These are phyloP conservation scores for Epichloe baconii DNA, from an alignment of 2,329 filamentous ascomycete species.

Conservation along the genomic window DNA sequence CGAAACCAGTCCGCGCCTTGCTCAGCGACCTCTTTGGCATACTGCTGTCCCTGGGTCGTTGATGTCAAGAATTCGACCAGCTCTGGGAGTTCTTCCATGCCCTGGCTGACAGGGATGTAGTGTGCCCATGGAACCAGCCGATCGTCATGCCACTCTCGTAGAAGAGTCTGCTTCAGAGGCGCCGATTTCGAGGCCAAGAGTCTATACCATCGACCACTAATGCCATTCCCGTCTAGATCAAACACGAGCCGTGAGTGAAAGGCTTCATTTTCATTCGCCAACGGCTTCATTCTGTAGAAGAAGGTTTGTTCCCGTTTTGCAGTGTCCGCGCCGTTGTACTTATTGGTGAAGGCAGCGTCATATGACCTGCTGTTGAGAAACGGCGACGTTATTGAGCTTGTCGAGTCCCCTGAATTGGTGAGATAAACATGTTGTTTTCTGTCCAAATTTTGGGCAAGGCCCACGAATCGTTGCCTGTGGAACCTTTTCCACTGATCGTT, in stretches of 20 bases:
- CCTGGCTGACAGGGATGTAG: slow-evolving; percentile 38
- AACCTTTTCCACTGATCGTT: slow-evolving; percentile 25
- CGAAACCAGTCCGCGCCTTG: slow-evolving; percentile 40
- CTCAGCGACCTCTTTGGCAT: slow-evolving; percentile 38
- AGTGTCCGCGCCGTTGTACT: slow-evolving; percentile 31
- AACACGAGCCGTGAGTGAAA: slow-evolving; percentile 27
- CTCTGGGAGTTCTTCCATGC: slow-evolving; percentile 38
- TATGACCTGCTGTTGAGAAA: slow-evolving; percentile 21
- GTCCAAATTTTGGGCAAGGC: slow-evolving; percentile 21
- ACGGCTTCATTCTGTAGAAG: slow-evolving; percentile 18
- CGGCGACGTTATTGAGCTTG: slow-evolving; percentile 6
- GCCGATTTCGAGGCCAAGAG: slow-evolving; percentile 33
- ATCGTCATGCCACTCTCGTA: slow-evolving; percentile 47
- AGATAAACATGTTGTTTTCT: not conserved
- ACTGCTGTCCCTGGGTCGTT: slow-evolving; percentile 30
- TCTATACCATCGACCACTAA: slow-evolving; percentile 39
- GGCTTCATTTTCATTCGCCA: slow-evolving; percentile 22
- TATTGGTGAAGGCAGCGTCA: slow-evolving; percentile 30
- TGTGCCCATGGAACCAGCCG: slow-evolving; percentile 42
- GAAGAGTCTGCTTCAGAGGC: slow-evolving; percentile 38
- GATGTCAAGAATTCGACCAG: slow-evolving; percentile 32
- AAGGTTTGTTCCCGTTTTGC: slow-evolving; percentile 19
- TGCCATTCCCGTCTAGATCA: slow-evolving; percentile 43
- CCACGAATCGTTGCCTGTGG: slow-evolving; percentile 35
- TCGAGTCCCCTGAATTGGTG: no score